A percentile compares a stretch with the other conserved stretches of the same genome.
Conservation (phyloP, 352 stramenopile species). For the Thalassiosira pacifica region DNA sequence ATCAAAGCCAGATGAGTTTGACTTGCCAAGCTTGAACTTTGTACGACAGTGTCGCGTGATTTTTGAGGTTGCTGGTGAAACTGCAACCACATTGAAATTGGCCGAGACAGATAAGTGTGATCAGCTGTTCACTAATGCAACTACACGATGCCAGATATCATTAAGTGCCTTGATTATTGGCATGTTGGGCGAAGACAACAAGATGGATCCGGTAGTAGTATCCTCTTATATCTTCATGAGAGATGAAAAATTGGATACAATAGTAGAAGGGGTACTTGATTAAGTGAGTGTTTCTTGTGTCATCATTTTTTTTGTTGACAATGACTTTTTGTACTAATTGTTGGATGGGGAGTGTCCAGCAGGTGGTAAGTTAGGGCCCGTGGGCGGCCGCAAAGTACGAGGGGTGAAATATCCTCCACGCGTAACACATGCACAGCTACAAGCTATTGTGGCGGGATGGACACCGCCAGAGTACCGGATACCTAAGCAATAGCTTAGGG, state of each 20-base stretch:
- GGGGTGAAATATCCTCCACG: no score
- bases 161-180: constrained; percentile 53
- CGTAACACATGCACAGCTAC: no score
- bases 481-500: no score
- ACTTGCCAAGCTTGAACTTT: constrained; percentile 51
- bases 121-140: constrained; percentile 41
- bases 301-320: constrained; percentile 12
- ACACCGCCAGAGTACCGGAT: no score
- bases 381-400: no score
- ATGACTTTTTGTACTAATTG: no score
- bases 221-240: constrained; percentile 46
- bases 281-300: constrained; percentile 27
- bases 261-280: constrained; percentile 30
- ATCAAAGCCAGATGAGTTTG: constrained; percentile 14
- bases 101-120: constrained; percentile 20
- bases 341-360: no score
- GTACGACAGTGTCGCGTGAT: constrained; percentile 38
- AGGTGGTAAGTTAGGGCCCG: no score
- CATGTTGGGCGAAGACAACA: constrained; percentile 10
- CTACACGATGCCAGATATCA: constrained; percentile 37
- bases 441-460: no score
- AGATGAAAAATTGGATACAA: constrained; percentile 32
- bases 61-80: constrained; percentile 44
- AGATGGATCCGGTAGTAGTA: constrained; percentile 35
- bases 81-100: constrained; percentile 33